Evolutionary conservation across 805 yeast genomes (phyloP), one percentile per base, ranked within the genome.

Genomic region (Candida xyloterini): DNA sequence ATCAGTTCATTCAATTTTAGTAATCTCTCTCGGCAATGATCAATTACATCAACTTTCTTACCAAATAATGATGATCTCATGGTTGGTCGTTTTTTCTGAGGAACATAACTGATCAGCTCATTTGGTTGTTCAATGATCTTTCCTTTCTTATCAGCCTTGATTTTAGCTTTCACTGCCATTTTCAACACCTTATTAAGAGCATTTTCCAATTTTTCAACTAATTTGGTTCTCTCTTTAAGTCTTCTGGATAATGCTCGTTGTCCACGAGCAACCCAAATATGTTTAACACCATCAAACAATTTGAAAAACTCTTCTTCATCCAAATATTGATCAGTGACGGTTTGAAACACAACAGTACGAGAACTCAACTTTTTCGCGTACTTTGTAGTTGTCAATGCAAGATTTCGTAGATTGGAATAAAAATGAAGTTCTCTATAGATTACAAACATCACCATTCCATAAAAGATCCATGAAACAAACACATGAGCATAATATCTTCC

Each of bases 401-500:
- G 90, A 53, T 79, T 78, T 51, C 95, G 76, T 52, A 87, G 66
- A 3, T 93, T 81, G 42, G 81, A 74, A 65, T 79, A 91, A 62
- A 79, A 87, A 46, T 75, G 76, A 51, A 89, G 67, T 62, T 91
- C 99, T 44, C 97, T 71, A 66, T 87, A 90, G 36, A 91, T 70
- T 34, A 86, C 70, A 57, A 78, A 90, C 40, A 88, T 53, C 32
- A 85, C 71, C 21, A 70, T 57, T 29, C 90, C 84, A 57, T 81
- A 89, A 61, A 75, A 90, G 24, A 81, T 50, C 91, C 95, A 85
- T 2, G 90, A 78, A 30, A 87, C 57, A 42, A 91, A 72, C 0
- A 81, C 93, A 59, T 90, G 97, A 8, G 95, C 96, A 55, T 79
- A 91, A 67, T 84, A 89, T 40, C 95, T 73, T 15, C 72, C 64